Percentiles rank a stretch among this genome's conserved stretches.
Evolutionary conservation across 1,139 yeast species (phyloP).

Genomic region (Debaryomyces singareniensis): DNA sequence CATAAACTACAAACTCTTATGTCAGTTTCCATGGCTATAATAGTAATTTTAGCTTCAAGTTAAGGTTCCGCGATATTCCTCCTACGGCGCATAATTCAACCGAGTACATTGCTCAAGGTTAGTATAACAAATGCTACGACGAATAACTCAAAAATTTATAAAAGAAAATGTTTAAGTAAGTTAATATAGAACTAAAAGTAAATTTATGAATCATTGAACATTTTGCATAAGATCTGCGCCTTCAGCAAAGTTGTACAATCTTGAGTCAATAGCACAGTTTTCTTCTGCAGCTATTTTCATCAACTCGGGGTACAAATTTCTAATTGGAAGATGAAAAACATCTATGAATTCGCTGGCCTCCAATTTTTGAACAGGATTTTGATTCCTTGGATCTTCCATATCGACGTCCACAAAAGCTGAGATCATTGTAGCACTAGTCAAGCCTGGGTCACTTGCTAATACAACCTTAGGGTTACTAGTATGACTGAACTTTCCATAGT

Average conservation of each 20-base stretch:
- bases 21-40: slow-evolving; percentile 2
- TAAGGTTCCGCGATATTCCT: too few relatives aligned
- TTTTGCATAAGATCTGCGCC: slow-evolving; percentile 50
- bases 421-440: slow-evolving; percentile 83
- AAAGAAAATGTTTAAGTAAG: too few relatives aligned
- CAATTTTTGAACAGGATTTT: slow-evolving; percentile 62
- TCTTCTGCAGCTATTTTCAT: slow-evolving; percentile 40
- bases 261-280: slow-evolving; percentile 79
- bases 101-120: too few relatives aligned
- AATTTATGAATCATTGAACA: too few relatives aligned
- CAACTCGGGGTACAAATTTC: slow-evolving; percentile 50
- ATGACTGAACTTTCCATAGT: slow-evolving; percentile 50
- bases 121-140: too few relatives aligned
- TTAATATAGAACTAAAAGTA: too few relatives aligned
- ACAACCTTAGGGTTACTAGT: slow-evolving; percentile 39
- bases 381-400: slow-evolving; percentile 54
- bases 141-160: too few relatives aligned
- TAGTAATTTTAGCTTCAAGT: not conserved
- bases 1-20: slow-evolving; percentile 30
- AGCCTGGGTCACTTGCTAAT: slow-evolving; percentile 87
- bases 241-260: slow-evolving; percentile 79
- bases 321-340: slow-evolving; percentile 63
- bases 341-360: slow-evolving; percentile 91
- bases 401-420: slow-evolving; percentile 79
- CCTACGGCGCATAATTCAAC: too few relatives aligned